Evolutionary conservation across 139 green algal species (phyloP).

Genomic region (Raphidocelis subcapitata): DNA sequence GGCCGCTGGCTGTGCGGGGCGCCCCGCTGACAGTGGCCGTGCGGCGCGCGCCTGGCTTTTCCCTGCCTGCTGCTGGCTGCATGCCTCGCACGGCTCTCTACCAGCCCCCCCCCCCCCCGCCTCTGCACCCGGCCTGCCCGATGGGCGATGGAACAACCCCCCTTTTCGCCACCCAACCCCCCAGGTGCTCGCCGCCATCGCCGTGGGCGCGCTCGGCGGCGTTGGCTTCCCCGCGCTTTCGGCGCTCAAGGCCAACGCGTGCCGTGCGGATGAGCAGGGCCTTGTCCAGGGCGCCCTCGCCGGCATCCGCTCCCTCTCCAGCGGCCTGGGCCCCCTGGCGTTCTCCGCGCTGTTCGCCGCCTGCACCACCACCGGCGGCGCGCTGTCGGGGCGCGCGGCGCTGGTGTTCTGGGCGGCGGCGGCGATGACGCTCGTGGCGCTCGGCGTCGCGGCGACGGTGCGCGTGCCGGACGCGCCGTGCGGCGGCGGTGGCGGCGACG

Average conservation of each 20-base stretch:
- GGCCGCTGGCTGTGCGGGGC: too few relatives aligned
- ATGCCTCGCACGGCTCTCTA: too few relatives aligned
- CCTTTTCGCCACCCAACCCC: not conserved
- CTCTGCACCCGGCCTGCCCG: too few relatives aligned
- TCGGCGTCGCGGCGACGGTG: conserved; percentile 12
- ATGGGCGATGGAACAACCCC: too few relatives aligned
- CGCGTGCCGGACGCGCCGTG: not conserved
- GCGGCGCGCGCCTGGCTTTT: too few relatives aligned
- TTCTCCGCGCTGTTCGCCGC: conserved; percentile 69
- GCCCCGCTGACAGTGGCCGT: too few relatives aligned
- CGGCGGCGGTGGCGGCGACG: not conserved
- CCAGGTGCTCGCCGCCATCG: conserved; percentile 40
- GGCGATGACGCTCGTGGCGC: not conserved
- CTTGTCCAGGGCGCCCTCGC: conserved; percentile 59
- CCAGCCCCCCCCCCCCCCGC: too few relatives aligned
- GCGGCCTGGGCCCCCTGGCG: conserved; percentile 63
- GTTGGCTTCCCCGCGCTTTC: conserved; percentile 64
- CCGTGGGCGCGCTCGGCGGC: conserved; percentile 36
- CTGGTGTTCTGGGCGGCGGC: conserved; percentile 24
- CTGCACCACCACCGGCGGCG: conserved; percentile 53
- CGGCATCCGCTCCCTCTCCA: conserved; percentile 62
- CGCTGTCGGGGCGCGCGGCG: conserved; percentile 51
- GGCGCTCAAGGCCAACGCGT: conserved; percentile 61
- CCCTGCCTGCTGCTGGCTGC: too few relatives aligned
- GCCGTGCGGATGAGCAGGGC: conserved; percentile 37